These are phyloP conservation scores for Balamuthia mandrillaris DNA, from an alignment of 208 protist species.

Conservation along the genomic window DNA sequence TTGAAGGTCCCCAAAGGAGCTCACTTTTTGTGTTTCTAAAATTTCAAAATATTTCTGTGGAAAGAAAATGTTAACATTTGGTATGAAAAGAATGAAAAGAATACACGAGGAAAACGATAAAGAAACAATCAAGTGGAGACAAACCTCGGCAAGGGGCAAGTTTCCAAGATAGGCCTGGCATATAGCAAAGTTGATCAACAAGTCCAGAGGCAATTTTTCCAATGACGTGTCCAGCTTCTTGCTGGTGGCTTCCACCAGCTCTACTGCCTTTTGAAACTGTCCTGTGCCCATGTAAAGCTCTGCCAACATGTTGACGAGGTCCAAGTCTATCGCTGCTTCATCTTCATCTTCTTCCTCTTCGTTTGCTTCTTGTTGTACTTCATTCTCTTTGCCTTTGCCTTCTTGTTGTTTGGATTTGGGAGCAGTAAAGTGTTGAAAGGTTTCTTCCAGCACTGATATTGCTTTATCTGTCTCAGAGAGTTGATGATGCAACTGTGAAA, in stretches of 20 bases:
- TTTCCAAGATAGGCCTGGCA: conserved; percentile 30
- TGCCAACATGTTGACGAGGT: conserved; percentile 40
- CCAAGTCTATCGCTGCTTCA: background rate
- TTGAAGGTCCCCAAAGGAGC: conserved; percentile 35
- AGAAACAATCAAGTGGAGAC: background rate
- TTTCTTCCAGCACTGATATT: background rate
- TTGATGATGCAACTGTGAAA: background rate
- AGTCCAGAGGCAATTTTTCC: conserved; percentile 33
- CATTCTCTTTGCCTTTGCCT: background rate
- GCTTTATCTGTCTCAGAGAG: conserved; percentile 16
- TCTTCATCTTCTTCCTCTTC: background rate
- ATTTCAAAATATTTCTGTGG: conserved; percentile 41
- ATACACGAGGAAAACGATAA: background rate
- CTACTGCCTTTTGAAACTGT: conserved; percentile 2
- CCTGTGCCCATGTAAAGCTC: conserved; percentile 41
- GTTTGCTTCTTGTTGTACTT: too few relatives aligned
- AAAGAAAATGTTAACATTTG: background rate
- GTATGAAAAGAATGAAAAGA: background rate
- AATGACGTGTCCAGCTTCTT: background rate
- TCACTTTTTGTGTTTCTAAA: conserved; percentile 1
- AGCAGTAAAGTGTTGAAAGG: too few relatives aligned
- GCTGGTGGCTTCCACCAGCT: background rate
- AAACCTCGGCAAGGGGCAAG: conserved; percentile 27
- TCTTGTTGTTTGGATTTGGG: too few relatives aligned
- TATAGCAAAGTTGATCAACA: conserved; percentile 41